phyloP scores from a whole-genome alignment of 169 alveolate species.

The Plasmodium vivax region DNA sequence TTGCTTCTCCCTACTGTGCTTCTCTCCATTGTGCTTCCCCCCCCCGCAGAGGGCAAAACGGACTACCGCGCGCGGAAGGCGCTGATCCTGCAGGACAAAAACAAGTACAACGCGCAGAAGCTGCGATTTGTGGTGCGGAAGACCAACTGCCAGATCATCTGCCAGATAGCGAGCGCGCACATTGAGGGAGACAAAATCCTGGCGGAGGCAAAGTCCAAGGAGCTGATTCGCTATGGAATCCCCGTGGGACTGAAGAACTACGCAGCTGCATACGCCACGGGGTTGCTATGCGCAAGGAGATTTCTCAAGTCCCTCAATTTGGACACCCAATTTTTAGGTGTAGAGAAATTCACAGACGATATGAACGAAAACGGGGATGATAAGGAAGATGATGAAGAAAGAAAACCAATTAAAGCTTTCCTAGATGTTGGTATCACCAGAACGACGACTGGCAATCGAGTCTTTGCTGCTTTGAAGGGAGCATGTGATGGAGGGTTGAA shows the following conservation, averaged over 20 bases:
- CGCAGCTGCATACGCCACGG: slow-evolving; percentile 99
- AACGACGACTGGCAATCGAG: slow-evolving; percentile 99
- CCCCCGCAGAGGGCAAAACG: slow-evolving; percentile 98
- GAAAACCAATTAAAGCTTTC: slow-evolving; percentile 99
- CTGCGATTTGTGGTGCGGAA: slow-evolving; percentile 99
- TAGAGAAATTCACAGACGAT: slow-evolving; percentile 92
- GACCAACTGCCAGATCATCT: slow-evolving; percentile 94
- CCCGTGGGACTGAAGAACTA: slow-evolving; percentile 99
- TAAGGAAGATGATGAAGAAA: slow-evolving; percentile 93
- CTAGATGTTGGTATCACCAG: slow-evolving; percentile 99
- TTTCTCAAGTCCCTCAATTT: slow-evolving; percentile 93
- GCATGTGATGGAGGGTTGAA: slow-evolving; percentile 99
- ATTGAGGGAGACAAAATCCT: slow-evolving; percentile 98
- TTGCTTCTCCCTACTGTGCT: background rate
- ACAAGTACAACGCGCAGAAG: slow-evolving; percentile 99
- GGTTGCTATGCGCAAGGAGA: slow-evolving; percentile 98
- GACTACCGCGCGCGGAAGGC: slow-evolving; percentile 99
- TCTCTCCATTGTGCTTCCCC: background rate
- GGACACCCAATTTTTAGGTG: slow-evolving; percentile 94
- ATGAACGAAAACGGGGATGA: slow-evolving; percentile 95
- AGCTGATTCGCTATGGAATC: slow-evolving; percentile 97
- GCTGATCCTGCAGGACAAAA: slow-evolving; percentile 97
- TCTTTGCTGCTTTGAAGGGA: slow-evolving; percentile 99
- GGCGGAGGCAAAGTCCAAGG: slow-evolving; percentile 97
- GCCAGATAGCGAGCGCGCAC: slow-evolving; percentile 98